Percentiles rank a stretch among this genome's conserved stretches.
These are phyloP conservation scores for Wickerhamia fluorescens DNA, from an alignment of 805 yeast species.

Conservation along the genomic window DNA sequence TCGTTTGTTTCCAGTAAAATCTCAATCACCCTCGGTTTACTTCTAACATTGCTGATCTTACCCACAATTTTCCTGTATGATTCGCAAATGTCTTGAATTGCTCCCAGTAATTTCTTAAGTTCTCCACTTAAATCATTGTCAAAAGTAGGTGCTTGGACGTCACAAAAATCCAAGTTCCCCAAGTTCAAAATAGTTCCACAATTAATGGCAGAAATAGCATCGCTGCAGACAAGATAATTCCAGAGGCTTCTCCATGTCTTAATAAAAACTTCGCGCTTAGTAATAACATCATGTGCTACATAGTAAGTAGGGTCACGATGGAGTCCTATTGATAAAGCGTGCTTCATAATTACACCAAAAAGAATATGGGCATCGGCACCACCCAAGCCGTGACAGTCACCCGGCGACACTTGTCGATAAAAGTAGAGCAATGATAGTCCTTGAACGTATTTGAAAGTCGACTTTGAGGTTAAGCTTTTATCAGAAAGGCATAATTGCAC, in stretches of 20 bases:
- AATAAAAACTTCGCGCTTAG: slow-evolving; percentile 18
- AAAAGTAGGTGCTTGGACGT: slow-evolving; percentile 22
- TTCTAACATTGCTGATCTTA: slow-evolving; percentile 18
- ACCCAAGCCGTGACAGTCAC: slow-evolving; percentile 36
- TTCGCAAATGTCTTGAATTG: slow-evolving; percentile 13
- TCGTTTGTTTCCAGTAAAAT: slow-evolving; percentile 28
- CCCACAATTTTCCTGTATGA: slow-evolving; percentile 23
- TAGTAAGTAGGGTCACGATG: slow-evolving; percentile 33
- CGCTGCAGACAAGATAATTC: slow-evolving; percentile 22
- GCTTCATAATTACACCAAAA: slow-evolving; percentile 29
- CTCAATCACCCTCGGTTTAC: slow-evolving; percentile 28
- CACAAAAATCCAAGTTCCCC: slow-evolving; percentile 21
- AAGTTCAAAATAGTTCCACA: slow-evolving; percentile 26
- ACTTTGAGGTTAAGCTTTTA: slow-evolving; percentile 19
- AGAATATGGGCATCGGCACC: slow-evolving; percentile 33
- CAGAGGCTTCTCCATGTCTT: slow-evolving; percentile 33
- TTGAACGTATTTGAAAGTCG: slow-evolving; percentile 31
- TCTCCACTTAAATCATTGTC: slow-evolving; percentile 10
- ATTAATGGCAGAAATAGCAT: slow-evolving; percentile 26
- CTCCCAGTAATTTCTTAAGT: slow-evolving; percentile 7
- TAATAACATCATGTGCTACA: slow-evolving; percentile 21
- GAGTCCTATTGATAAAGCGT: slow-evolving; percentile 34
- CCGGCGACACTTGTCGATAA: slow-evolving; percentile 32
- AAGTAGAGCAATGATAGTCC: slow-evolving; percentile 24
- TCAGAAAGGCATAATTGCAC: slow-evolving; percentile 30